These are phyloP conservation scores for Ammopiptanthus mongolicus DNA, from an alignment of 306 rosid species.

Conservation along the genomic window DNA sequence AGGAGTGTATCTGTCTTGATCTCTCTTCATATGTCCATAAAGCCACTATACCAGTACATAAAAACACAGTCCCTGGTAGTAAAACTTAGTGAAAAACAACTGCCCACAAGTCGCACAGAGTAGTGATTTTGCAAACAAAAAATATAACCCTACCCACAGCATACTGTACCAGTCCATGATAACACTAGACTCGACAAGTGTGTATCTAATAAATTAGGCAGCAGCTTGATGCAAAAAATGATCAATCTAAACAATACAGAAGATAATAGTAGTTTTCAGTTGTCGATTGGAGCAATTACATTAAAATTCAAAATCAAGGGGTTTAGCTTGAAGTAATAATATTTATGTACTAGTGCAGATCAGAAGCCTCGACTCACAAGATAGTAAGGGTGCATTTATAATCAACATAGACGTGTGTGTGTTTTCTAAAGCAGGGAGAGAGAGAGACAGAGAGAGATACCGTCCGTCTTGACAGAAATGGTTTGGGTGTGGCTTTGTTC, in stretches of 20 bases:
- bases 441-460: conserved; percentile 19
- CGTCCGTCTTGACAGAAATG: conserved; percentile 36
- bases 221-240: conserved; percentile 4
- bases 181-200: neutral
- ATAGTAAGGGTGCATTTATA: neutral
- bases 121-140: neutral
- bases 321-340: neutral
- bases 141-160: neutral
- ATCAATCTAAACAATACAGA: neutral
- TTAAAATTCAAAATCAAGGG: neutral
- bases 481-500: conserved; percentile 17
- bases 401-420: too few relatives aligned
- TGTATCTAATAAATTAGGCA: neutral
- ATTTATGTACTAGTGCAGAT: neutral
- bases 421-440: neutral
- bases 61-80: conserved; percentile 82
- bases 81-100: conserved; percentile 86
- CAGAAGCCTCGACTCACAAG: neutral
- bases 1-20: conserved; percentile 26
- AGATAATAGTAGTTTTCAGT: neutral
- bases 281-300: neutral
- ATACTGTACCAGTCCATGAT: neutral
- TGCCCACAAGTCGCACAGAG: conserved; percentile 24
- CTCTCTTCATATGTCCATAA: conserved; percentile 49
- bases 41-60: conserved; percentile 81